Percentiles rank a stretch among this genome's conserved stretches.
These are phyloP conservation scores for Harringtonia aguacate DNA, from an alignment of 2,329 filamentous ascomycete species.

Conservation along the genomic window DNA sequence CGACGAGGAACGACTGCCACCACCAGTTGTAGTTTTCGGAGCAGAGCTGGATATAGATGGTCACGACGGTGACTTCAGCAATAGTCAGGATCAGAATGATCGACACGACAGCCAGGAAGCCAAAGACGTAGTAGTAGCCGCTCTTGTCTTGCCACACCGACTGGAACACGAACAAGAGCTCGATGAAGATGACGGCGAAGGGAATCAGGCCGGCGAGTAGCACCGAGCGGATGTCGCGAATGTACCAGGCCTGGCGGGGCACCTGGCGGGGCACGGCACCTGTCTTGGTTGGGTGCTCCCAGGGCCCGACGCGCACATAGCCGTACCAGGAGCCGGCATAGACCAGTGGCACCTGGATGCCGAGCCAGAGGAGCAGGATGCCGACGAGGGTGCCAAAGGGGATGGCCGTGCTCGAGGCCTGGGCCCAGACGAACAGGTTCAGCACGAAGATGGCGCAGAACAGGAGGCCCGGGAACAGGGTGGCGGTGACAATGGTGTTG, in stretches of 20 bases:
- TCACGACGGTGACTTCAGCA: conserved; percentile 73
- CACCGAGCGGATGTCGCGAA: conserved; percentile 49
- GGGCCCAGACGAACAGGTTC: conserved; percentile 84
- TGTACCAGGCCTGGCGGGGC: conserved; percentile 67
- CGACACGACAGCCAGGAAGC: conserved; percentile 67
- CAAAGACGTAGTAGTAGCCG: conserved; percentile 87
- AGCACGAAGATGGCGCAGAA: conserved; percentile 69
- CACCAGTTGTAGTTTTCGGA: conserved; percentile 85
- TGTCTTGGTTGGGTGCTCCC: conserved; percentile 76
- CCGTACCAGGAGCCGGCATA: conserved; percentile 73
- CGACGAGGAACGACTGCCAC: conserved; percentile 80
- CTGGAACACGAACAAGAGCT: conserved; percentile 31
- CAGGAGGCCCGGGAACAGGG: conserved; percentile 67
- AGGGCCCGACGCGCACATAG: conserved; percentile 54
- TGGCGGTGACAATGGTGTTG: conserved; percentile 67
- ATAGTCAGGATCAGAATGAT: conserved; percentile 65
- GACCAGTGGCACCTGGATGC: conserved; percentile 77
- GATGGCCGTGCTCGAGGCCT: conserved; percentile 78
- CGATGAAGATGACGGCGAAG: conserved; percentile 47
- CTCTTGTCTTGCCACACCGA: conserved; percentile 85
- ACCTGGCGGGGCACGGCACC: conserved; percentile 61
- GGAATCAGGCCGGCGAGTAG: conserved; percentile 69
- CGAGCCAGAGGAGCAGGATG: conserved; percentile 68
- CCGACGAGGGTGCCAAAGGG: conserved; percentile 70
- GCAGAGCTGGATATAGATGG: conserved; percentile 73